Base-by-base conservation (phyloP, 2,329 filamentous ascomycete species). In the Trichoderma semiorbis region DNA sequence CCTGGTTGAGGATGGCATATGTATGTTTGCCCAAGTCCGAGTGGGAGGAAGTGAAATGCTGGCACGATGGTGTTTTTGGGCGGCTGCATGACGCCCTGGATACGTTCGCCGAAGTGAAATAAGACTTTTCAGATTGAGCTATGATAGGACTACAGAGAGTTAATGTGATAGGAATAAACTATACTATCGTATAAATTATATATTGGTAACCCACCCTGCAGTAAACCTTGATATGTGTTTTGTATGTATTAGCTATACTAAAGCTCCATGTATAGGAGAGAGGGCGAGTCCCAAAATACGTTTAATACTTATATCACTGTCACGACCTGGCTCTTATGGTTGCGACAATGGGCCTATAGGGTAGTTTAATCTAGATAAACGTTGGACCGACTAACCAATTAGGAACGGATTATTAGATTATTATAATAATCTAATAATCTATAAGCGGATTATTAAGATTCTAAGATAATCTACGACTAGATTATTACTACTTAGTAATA, bases 41-140 rank as follows among this genome's bases (percentile, higher is more conserved):
- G 71, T 89, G 86, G 86, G 75, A 84, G 72, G 78, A 82, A 68
- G 72, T 87, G 12, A 80, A 75, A 61, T 73, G 76, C 0, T 90
- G 87, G 85, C 83, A 89, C 75, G 81, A 74, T 2, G 86, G 87
- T 14, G 36, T 85, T 4, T 89, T 87, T 81, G 87, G 83, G 1
- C 74, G 75, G 70, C 73, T 90, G 73, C 79, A 87, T 74, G 84
- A 86, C 77, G 85, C 82, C 1, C 71, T 87, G 74, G 76, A 82
- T 26, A 71, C 47, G 2, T 85, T 79, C 76, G 78, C 80, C 3
- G 77, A 78, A 24, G 74, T 79, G 0, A 78, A 82, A 67, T 78
- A 76, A 53, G 4, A 0, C 12, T 28, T 53, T 43, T 43, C 39
- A 43, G 0, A 3, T 43, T 43, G 7, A n/a, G 16, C 16, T 0